Percentiles rank a stretch among this genome's conserved stretches.
Evolutionary conservation across 805 yeast species (phyloP).

Genomic region (Yarrowia divulgata): DNA sequence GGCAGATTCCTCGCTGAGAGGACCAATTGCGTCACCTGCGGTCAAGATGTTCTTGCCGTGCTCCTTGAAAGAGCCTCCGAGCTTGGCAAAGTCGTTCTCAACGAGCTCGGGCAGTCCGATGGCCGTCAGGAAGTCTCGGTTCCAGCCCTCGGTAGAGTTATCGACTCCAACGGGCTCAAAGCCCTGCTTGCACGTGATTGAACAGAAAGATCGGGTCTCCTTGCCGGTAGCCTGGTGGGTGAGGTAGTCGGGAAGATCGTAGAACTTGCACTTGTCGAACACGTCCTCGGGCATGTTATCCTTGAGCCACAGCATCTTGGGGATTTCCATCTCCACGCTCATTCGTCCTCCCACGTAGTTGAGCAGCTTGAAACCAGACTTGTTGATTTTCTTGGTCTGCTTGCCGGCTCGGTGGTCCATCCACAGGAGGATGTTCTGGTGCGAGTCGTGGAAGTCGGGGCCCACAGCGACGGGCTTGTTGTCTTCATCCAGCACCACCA

Average conservation of each 20-base stretch:
- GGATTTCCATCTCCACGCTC: conserved; percentile 98
- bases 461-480: conserved; percentile 87
- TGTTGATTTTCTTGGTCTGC: conserved; percentile 82
- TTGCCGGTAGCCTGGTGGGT: conserved; percentile 90
- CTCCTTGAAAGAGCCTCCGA: conserved; percentile 70
- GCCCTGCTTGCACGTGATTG: conserved; percentile 95
- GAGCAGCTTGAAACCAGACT: conserved; percentile 77
- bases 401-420: conserved; percentile 95
- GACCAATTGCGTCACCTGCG: conserved; percentile 92
- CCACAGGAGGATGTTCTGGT: conserved; percentile 91
- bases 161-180: conserved; percentile 92
- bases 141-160: conserved; percentile 88
- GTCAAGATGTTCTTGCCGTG: conserved; percentile 74
- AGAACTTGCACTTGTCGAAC: conserved; percentile 74
- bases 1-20: conserved; percentile 71
- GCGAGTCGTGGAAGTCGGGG: conserved; percentile 76
- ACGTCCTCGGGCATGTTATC: conserved; percentile 70
- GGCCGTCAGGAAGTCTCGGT: conserved; percentile 70
- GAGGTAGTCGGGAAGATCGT: conserved; percentile 89
- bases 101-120: conserved; percentile 80
- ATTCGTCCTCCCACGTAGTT: conserved; percentile 96
- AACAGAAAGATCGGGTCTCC: conserved; percentile 87
- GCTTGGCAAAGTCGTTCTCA: conserved; percentile 73
- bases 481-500: conserved; percentile 77
- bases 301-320: conserved; percentile 96